phyloP scores from a whole-genome alignment of 2,329 filamentous ascomycete genomes.

The Elsinoe ampelina region DNA sequence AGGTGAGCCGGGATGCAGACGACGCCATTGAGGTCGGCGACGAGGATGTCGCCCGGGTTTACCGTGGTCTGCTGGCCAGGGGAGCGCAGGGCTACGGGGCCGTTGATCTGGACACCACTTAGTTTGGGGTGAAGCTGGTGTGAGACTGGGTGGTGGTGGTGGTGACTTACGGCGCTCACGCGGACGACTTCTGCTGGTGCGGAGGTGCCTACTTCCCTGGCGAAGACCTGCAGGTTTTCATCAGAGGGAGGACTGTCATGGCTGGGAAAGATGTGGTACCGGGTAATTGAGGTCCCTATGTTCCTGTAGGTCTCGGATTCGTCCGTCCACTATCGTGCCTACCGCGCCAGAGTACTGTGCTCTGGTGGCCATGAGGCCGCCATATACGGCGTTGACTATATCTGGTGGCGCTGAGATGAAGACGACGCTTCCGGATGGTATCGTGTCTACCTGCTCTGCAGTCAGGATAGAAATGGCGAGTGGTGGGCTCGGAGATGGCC shows the following conservation, averaged over 20 bases:
- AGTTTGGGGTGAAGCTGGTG: not conserved
- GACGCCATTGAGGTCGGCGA: conserved; percentile 32
- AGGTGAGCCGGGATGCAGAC: conserved; percentile 26
- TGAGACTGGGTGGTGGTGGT: too few species aligned
- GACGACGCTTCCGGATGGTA: conserved; percentile 40
- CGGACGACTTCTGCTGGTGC: conserved; percentile 24
- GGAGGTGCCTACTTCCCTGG: conserved; percentile 28
- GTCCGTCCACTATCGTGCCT: conserved; percentile 45
- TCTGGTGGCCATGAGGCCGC: conserved; percentile 45
- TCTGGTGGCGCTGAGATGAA: conserved; percentile 42
- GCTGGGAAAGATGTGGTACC: conserved; percentile 21
- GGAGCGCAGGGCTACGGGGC: conserved; percentile 25
- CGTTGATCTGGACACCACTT: conserved; percentile 20
- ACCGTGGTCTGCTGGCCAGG: conserved; percentile 26
- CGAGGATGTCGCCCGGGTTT: conserved; percentile 30
- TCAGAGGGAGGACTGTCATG: not conserved
- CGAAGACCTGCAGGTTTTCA: conserved; percentile 21
- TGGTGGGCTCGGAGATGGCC: conserved; percentile 12
- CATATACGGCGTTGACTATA: conserved; percentile 45
- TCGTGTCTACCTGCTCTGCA: conserved; percentile 38
- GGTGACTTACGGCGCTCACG: conserved; percentile 25
- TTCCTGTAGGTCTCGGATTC: conserved; percentile 45
- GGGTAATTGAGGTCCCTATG: conserved; percentile 42
- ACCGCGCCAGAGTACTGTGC: conserved; percentile 38
- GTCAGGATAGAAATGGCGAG: not conserved